Base-by-base conservation (phyloP, 371 early-diverging fungal genomes). In the Mucor mucedo region DNA sequence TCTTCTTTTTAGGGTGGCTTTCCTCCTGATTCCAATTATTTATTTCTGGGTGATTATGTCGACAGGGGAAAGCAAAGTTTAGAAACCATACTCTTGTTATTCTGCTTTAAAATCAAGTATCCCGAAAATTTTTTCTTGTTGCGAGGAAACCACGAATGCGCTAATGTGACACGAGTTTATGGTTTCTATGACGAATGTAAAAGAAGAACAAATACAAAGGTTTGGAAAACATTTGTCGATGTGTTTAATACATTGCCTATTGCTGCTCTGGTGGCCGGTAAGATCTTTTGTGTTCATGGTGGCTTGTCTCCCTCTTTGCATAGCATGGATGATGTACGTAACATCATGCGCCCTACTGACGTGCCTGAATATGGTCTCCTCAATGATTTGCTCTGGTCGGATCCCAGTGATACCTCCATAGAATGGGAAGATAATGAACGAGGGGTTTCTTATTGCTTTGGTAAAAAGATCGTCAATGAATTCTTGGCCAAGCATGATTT, bases 151-250 rank as follows among this genome's bases (percentile, higher is more conserved):
- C 99, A 99, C 76, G 99, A 99, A 79, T 94, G 95, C 68, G 97
- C 97, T 10, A 93, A 91, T 69, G 95, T 99, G 14, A 99, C 97
- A 68, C 84, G 82, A 71, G 98, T 85, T 72, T 99, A 99, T 76
- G 99, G 99, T 4, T 99, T 99, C 76, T 99, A 97, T 76, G 99
- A 99, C 74, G 99, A 99, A 78, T 97, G 97, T 86, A 99, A 98
- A 78, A 90, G 99, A 65, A 80, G 99, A 65, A 93, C 92, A 54
- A 95, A 88, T 69, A 82, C 94, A 56, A 95, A 95, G 69, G 87
- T 98, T 52, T 99, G 99, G 99, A 97, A 94, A 76, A 88, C 91
- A 11, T 99, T 99, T 79, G 93, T 96, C 1, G 98, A 98, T 74
- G 93, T 90, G n/a, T 99, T 99, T 84, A 98, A 99, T 77, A 94